A percentile compares a stretch with the other conserved stretches of the same genome.
phyloP scores from a whole-genome alignment of 148 eudicot genomes.

The Rhododendron simsii region DNA sequence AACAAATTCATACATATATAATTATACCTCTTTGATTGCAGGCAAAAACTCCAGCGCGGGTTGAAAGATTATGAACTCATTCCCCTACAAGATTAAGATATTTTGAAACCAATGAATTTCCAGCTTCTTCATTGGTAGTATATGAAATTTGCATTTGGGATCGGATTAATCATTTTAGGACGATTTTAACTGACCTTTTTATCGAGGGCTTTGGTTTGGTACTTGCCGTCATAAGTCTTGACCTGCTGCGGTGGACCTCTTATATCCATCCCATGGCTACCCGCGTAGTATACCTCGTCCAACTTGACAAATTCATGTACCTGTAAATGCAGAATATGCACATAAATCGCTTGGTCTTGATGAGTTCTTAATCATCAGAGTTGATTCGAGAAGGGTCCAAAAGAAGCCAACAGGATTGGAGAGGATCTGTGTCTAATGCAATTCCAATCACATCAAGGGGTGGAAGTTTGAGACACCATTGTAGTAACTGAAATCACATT shows the following conservation, averaged over 20 bases:
- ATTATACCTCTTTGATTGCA: slow-evolving; percentile 59
- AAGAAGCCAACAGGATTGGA: background rate
- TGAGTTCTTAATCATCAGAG: background rate
- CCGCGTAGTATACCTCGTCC: slow-evolving; percentile 75
- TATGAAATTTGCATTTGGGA: background rate
- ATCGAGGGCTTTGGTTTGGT: slow-evolving; percentile 38
- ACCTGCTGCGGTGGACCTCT: slow-evolving; percentile 49
- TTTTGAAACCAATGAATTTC: background rate
- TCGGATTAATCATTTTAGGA: background rate
- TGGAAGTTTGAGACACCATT: background rate
- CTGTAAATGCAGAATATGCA: slow-evolving; percentile 23
- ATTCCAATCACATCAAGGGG: background rate
- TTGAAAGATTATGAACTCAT: slow-evolving; percentile 60
- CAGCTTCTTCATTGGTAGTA: background rate
- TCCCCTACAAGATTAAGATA: slow-evolving; percentile 40
- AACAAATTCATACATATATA: background rate
- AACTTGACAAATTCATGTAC: slow-evolving; percentile 73
- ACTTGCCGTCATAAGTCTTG: slow-evolving; percentile 35
- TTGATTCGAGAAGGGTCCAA: background rate
- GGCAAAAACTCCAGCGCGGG: slow-evolving; percentile 89
- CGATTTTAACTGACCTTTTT: slow-evolving; percentile 33
- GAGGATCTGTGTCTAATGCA: background rate
- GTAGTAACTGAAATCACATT: background rate
- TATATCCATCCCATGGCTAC: slow-evolving; percentile 98
- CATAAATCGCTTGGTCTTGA: background rate